phyloP scores from a whole-genome alignment of 345 rosid genomes.

The Eucalyptus melliodora region DNA sequence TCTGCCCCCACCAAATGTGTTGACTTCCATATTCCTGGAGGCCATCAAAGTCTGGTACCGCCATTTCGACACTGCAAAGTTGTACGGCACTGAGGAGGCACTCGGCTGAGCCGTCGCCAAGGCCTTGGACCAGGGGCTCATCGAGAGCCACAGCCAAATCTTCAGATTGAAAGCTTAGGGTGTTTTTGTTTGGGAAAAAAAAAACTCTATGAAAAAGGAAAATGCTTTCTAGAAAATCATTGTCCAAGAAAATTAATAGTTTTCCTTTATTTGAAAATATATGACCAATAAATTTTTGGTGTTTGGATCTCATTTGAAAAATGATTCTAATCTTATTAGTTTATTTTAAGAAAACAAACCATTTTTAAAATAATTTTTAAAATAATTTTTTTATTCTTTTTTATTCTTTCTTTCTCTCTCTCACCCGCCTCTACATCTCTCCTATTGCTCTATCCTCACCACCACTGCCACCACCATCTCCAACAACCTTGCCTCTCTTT shows the following conservation, averaged over 20 bases:
- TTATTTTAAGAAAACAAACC: too few species aligned
- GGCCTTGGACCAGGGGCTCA: slow-evolving; percentile 21
- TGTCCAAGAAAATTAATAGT: not conserved
- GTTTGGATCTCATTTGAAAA: not conserved
- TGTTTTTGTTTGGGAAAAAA: too few species aligned
- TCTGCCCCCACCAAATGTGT: not conserved
- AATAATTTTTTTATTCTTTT: rapidly evolving
- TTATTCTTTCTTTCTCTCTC: too few species aligned
- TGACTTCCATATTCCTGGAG: slow-evolving; percentile 8
- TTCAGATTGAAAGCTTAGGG: not conserved
- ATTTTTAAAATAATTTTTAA: too few species aligned
- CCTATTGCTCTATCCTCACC: not conserved
- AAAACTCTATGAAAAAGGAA: too few species aligned
- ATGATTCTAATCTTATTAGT: too few species aligned
- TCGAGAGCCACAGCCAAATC: slow-evolving; percentile 26
- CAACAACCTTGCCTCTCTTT: too few species aligned
- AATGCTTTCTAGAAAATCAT: too few species aligned
- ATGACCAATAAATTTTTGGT: too few species aligned
- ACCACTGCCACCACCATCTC: too few species aligned
- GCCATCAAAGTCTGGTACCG: slow-evolving; percentile 38
- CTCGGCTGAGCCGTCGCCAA: slow-evolving; percentile 40
- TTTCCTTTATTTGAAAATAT: too few species aligned
- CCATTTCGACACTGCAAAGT: slow-evolving; percentile 53
- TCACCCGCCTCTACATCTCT: too few species aligned
- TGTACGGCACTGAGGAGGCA: slow-evolving; percentile 32